phyloP scores from a whole-genome alignment of 2,329 filamentous ascomycete species.

The Didymella arachidicola region DNA sequence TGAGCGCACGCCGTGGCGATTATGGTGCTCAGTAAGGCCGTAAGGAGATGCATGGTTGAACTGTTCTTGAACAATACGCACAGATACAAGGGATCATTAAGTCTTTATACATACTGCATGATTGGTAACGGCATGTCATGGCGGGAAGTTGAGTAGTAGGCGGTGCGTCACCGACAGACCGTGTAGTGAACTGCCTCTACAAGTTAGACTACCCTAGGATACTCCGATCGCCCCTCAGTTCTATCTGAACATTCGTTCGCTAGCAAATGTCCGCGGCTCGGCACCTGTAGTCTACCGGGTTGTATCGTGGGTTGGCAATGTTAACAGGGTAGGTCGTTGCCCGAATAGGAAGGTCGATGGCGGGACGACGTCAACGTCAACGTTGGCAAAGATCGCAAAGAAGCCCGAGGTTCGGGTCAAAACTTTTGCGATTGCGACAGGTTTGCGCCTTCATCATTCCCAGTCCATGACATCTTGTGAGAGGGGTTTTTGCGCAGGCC shows the following conservation, averaged over 20 bases:
- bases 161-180: slow-evolving; percentile 16
- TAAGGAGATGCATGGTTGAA: slow-evolving; percentile 31
- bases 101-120: slow-evolving; percentile 24
- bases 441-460: slow-evolving; percentile 6
- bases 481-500: not conserved
- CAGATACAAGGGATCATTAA: not conserved
- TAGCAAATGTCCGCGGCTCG: slow-evolving; percentile 32
- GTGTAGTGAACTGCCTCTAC: slow-evolving; percentile 36
- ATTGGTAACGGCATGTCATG: slow-evolving; percentile 9
- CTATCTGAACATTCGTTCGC: slow-evolving; percentile 8
- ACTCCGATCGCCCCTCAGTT: slow-evolving; percentile 7
- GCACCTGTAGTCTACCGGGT: slow-evolving; percentile 30
- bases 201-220: slow-evolving; percentile 32
- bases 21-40: slow-evolving; percentile 24
- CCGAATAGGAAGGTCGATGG: slow-evolving; percentile 38
- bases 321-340: slow-evolving; percentile 36
- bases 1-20: slow-evolving; percentile 35
- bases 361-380: slow-evolving; percentile 18
- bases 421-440: slow-evolving; percentile 48
- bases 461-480: slow-evolving; percentile 18
- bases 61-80: not conserved
- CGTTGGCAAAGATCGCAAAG: slow-evolving; percentile 8
- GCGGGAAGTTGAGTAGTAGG: slow-evolving; percentile 2
- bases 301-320: slow-evolving; percentile 24
- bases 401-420: slow-evolving; percentile 5